Conservation (phyloP, 2,329 filamentous ascomycete genomes). For the Coniochaeta hoffmannii region DNA sequence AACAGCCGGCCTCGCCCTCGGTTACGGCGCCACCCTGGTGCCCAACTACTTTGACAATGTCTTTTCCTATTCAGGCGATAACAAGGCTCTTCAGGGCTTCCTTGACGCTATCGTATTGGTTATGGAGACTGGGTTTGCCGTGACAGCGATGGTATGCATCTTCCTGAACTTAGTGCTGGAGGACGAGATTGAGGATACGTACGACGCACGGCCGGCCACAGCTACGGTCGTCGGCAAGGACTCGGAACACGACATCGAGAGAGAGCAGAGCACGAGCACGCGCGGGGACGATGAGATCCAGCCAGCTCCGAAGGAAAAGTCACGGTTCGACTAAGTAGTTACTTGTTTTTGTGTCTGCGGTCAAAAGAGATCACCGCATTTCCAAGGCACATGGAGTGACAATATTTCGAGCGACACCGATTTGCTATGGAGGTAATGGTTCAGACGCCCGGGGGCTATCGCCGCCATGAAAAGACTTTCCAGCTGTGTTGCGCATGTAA, state of each 20-base stretch:
- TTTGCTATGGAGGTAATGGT: no score
- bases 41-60: slow-evolving; percentile 62
- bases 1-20: slow-evolving; percentile 65
- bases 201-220: neutral
- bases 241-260: neutral
- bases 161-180: slow-evolving; percentile 66
- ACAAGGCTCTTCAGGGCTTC: slow-evolving; percentile 63
- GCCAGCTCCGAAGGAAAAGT: neutral
- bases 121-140: slow-evolving; percentile 67
- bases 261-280: neutral
- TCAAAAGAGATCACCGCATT: no score
- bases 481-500: no score
- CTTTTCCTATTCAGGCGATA: slow-evolving; percentile 64
- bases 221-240: neutral
- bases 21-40: slow-evolving; percentile 62
- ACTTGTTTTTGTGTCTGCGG: neutral
- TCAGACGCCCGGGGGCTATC: no score
- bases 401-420: no score
- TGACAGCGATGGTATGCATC: slow-evolving; percentile 67
- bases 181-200: slow-evolving; percentile 43
- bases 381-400: no score
- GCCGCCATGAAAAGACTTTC: no score
- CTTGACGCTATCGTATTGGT: slow-evolving; percentile 66
- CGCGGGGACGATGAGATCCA: neutral
- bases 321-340: neutral